phyloP scores from a whole-genome alignment of 2,329 filamentous ascomycete genomes.

The Ceratocystis destructans region DNA sequence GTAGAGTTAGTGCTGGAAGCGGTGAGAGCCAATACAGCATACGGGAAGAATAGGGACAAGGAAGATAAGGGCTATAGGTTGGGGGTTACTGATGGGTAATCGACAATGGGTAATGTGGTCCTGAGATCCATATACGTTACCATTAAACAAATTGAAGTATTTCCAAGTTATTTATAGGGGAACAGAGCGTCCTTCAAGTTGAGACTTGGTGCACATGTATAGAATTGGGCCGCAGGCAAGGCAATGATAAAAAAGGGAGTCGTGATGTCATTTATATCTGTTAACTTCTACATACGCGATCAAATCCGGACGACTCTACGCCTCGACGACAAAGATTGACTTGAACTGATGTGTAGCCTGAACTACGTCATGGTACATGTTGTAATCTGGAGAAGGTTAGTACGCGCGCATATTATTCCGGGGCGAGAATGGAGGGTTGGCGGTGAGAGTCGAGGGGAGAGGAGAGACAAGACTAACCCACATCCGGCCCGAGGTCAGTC shows the following conservation, averaged over 20 bases:
- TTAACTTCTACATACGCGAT: not conserved
- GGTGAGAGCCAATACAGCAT: constrained; percentile 10
- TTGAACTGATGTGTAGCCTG: constrained; percentile 73
- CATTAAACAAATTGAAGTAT: not conserved
- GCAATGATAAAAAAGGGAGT: not conserved
- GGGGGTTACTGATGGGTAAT: not conserved
- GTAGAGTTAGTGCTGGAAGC: constrained; percentile 4
- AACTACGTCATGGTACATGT: constrained; percentile 54
- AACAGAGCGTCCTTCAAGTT: not conserved
- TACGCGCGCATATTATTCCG: not conserved
- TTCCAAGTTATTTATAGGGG: not conserved
- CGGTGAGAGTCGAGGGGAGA: not conserved
- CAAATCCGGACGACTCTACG: not conserved
- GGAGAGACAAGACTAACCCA: constrained; percentile 43
- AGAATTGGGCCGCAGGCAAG: not conserved
- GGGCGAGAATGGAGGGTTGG: constrained; percentile 8
- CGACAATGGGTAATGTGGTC: not conserved
- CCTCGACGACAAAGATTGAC: constrained; percentile 47
- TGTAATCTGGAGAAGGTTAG: constrained; percentile 46
- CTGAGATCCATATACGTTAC: not conserved
- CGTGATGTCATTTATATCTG: not conserved
- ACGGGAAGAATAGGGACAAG: not conserved
- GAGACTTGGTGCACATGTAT: not conserved
- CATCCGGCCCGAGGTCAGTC: constrained; percentile 51
- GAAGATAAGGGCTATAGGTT: not conserved